Base-by-base conservation (phyloP, 768 basidiomycete genomes). In the Boletus reticulatus region DNA sequence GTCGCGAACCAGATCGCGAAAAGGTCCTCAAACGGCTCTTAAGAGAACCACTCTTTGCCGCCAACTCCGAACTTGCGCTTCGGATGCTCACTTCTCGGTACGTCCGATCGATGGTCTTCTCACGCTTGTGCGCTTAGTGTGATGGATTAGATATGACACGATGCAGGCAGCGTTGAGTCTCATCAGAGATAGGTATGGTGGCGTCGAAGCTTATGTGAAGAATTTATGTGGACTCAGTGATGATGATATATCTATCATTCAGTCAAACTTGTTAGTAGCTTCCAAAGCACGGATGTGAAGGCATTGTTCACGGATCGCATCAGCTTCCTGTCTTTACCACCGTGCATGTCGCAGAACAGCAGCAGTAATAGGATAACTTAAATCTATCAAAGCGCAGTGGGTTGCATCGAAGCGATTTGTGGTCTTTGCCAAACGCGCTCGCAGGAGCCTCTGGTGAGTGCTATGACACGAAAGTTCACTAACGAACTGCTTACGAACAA, bases 31-130 rank as follows among this genome's bases (percentile, higher is more conserved):
- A 76, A 39, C 80, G 90, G 8, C 78, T 92, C 29, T 72, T 78
- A 10, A 84, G 84, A 62, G 87, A 89, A 55, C 88, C 90, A 0
- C 56, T 88, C 13, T 92, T 92, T 60, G 84, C 87, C 2, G 78
- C 84, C 7, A 87, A 90, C 61, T 82, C 79, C 41, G 82, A 88
- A 52, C 88, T 88, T 22, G 88, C 88, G 2, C 73, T 89, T n/a
- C 91, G 89, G 57, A 89, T 92, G 88, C 83, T 92, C 50, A 83
- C 85, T 5, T 91, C 88, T 61, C 80, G 86, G 89, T 88, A 65
- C 50, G 57, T 51, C 31, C 27, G n/a, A 44, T 38, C 20, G 24
- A 36, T 14, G 34, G 16, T 6, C 32, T 8, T 29, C 43, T 39
- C 27, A 19, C 31, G 13, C 11, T 22, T 38, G n/a, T 37, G 24